Evolutionary conservation across 768 basidiomycete genomes (phyloP).

Genomic region (Galerina sulciceps): DNA sequence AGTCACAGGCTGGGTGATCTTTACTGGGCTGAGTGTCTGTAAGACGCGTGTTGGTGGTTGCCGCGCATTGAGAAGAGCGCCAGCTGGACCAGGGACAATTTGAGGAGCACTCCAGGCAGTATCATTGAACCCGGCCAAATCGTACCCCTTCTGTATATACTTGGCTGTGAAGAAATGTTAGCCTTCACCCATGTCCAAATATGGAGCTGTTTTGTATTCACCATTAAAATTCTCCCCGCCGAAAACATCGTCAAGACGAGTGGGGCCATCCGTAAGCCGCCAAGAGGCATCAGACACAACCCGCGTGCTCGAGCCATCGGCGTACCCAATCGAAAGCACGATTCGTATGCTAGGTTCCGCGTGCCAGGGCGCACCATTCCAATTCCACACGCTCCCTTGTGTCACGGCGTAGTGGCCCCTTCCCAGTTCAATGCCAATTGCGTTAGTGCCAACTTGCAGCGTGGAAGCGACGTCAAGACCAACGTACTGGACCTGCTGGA

Average conservation of each 20-base stretch:
- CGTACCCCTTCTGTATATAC: conserved; percentile 23
- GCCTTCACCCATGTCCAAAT: background rate
- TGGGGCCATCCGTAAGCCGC: conserved; percentile 30
- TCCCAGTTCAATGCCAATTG: conserved; percentile 28
- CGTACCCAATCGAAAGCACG: conserved; percentile 27
- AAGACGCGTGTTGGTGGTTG: conserved; percentile 29
- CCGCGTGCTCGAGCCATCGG: conserved; percentile 25
- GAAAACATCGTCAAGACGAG: conserved; percentile 32
- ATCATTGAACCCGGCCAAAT: conserved; percentile 22
- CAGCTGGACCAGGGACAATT: conserved; percentile 23
- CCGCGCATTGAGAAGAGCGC: conserved; percentile 22
- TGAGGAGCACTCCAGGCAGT: conserved; percentile 24
- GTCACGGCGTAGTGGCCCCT: conserved; percentile 33
- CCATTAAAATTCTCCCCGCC: conserved; percentile 35
- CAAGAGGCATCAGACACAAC: conserved; percentile 25
- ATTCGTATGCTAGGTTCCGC: conserved; percentile 28
- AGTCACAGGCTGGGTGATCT: conserved; percentile 26
- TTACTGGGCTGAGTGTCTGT: conserved; percentile 23
- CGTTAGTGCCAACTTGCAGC: conserved; percentile 22
- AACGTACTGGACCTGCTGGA: conserved; percentile 30
- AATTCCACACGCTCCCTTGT: conserved; percentile 35
- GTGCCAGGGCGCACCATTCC: conserved; percentile 33
- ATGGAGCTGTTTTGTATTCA: background rate
- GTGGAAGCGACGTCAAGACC: conserved; percentile 26
- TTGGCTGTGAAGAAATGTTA: conserved; percentile 18